A percentile compares a stretch with the other conserved stretches of the same genome.
Conservation (phyloP, 1,284 basidiomycete species). For the Pterulicium gracile region DNA sequence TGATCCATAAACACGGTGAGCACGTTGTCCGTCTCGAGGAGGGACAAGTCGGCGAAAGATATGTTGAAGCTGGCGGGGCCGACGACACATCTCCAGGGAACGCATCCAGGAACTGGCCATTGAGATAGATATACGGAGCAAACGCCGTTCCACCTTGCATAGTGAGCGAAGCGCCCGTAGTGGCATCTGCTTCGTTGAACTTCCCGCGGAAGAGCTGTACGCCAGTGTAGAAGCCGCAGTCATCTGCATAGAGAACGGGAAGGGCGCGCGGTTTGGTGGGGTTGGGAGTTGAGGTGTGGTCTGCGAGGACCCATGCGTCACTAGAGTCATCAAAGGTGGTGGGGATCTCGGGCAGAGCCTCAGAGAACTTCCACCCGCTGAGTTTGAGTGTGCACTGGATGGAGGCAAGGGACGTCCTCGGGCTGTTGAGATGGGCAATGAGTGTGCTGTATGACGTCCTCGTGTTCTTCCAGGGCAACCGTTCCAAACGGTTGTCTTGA, state of each 20-base stretch:
- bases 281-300: conserved; percentile 30
- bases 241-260: conserved; percentile 14
- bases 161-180: conserved; percentile 7
- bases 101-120: conserved; percentile 10
- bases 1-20: conserved; percentile 13
- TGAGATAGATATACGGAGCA: conserved; percentile 11
- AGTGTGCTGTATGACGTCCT: conserved; percentile 1
- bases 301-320: conserved; percentile 29
- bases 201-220: conserved; percentile 12
- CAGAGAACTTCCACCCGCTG: conserved; percentile 34
- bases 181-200: conserved; percentile 8
- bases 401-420: not conserved
- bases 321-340: conserved; percentile 26
- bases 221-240: conserved; percentile 12
- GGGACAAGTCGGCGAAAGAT: conserved; percentile 7
- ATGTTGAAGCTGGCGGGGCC: conserved; percentile 1
- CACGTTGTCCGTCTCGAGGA: conserved; percentile 7
- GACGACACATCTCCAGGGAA: conserved; percentile 8
- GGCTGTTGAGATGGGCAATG: not conserved
- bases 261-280: conserved; percentile 9
- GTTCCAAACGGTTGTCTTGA: conserved; percentile 13
- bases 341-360: conserved; percentile 37
- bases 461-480: conserved; percentile 10
- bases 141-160: conserved; percentile 12
- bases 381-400: not conserved